Conservation (phyloP, 345 rosid species). For the Dovyalis caffra region DNA sequence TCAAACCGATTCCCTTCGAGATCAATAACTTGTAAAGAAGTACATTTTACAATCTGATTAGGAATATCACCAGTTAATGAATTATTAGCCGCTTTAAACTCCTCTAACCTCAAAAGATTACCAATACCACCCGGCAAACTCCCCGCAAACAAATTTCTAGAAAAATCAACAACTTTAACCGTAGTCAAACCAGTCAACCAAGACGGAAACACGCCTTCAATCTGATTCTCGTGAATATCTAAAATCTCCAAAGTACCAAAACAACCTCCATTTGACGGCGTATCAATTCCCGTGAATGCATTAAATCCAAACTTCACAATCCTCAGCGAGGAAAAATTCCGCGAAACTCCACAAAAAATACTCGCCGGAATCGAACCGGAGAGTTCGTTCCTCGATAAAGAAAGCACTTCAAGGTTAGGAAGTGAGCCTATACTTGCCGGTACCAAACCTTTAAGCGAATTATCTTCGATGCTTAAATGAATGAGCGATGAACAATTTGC, state of each 20-base stretch:
- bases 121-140: slow-evolving; percentile 66
- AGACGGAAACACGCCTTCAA: slow-evolving; percentile 55
- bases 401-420: slow-evolving; percentile 61
- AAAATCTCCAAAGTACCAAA: slow-evolving; percentile 51
- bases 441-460: slow-evolving; percentile 64
- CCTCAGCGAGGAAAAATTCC: slow-evolving; percentile 56
- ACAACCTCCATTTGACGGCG: slow-evolving; percentile 49
- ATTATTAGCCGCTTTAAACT: slow-evolving; percentile 67
- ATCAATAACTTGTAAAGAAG: slow-evolving; percentile 55
- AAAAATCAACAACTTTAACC: slow-evolving; percentile 56
- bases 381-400: slow-evolving; percentile 61
- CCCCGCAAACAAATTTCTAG: slow-evolving; percentile 28
- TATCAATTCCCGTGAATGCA: slow-evolving; percentile 42
- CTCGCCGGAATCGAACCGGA: slow-evolving; percentile 65
- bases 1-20: slow-evolving; percentile 64
- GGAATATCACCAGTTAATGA: slow-evolving; percentile 63
- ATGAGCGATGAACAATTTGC: slow-evolving; percentile 77
- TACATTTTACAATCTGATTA: slow-evolving; percentile 58
- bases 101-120: slow-evolving; percentile 48
- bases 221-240: slow-evolving; percentile 60
- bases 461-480: slow-evolving; percentile 71
- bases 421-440: slow-evolving; percentile 74
- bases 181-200: slow-evolving; percentile 56
- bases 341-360: slow-evolving; percentile 58
- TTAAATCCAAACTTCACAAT: slow-evolving; percentile 67